Conservation (phyloP, 2,329 filamentous ascomycete species). For the Exutisphaerella laricina region DNA sequence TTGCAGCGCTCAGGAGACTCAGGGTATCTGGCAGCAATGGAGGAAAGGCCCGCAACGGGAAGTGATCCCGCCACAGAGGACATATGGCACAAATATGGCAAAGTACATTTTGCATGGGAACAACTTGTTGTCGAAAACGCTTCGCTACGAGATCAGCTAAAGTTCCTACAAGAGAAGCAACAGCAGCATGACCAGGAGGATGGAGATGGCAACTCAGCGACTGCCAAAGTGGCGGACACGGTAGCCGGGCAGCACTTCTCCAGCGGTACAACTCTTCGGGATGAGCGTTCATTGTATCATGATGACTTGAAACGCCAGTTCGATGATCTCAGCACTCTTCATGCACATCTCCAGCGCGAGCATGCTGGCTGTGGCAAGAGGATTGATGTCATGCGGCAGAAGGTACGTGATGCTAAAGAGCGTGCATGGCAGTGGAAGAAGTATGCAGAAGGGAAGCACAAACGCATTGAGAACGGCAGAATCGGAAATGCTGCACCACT, state of each 20-base stretch:
- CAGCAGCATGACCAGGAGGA: neutral
- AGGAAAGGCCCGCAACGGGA: no score
- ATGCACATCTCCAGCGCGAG: conserved; percentile 27
- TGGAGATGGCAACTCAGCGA: neutral
- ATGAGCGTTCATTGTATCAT: neutral
- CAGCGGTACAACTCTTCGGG: neutral
- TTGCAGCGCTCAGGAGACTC: no score
- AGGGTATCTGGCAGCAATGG: no score
- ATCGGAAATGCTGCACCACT: neutral
- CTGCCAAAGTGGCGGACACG: neutral
- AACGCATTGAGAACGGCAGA: no score
- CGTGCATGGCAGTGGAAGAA: conserved; percentile 31
- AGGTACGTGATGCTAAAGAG: conserved; percentile 35
- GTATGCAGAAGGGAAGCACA: conserved; percentile 13
- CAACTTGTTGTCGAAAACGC: conserved; percentile 24
- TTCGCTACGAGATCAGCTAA: conserved; percentile 18
- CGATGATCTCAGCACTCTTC: conserved; percentile 26
- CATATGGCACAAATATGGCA: no score
- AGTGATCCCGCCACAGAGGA: no score
- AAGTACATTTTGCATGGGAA: no score
- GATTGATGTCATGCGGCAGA: conserved; percentile 15
- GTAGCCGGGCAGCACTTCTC: neutral
- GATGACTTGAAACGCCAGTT: conserved; percentile 19
- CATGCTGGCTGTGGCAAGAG: conserved; percentile 25
- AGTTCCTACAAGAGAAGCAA: no score